Conservation (phyloP, 768 basidiomycete genomes). For the Vishniacozyma victoriae region DNA sequence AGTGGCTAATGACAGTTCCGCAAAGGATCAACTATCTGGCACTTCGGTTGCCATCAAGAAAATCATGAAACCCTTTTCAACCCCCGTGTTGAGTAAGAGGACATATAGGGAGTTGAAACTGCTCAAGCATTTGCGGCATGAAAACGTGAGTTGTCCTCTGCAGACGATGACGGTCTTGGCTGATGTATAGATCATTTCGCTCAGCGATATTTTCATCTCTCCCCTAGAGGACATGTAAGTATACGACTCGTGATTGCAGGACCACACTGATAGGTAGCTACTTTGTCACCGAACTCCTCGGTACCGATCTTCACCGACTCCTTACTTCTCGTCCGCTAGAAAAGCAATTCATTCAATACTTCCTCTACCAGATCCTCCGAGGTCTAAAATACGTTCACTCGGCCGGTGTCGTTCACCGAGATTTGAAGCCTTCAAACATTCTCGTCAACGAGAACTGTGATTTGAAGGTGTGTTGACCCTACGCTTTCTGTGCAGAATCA, state of each 20-base stretch:
- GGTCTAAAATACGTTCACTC: conserved; percentile 99
- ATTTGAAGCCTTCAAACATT: conserved; percentile 98
- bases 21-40: conserved; percentile 89
- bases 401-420: conserved; percentile 96
- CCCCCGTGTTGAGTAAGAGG: conserved; percentile 93
- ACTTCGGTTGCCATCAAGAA: conserved; percentile 98
- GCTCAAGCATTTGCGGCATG: conserved; percentile 96
- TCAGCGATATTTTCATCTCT: conserved; percentile 98
- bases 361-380: conserved; percentile 96
- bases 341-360: conserved; percentile 99
- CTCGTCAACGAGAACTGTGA: conserved; percentile 99
- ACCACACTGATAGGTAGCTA: conserved; percentile 57
- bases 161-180: background rate
- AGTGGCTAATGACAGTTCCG: conserved; percentile 71
- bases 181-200: conserved; percentile 76
- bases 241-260: background rate
- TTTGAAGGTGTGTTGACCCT: conserved; percentile 63
- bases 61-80: conserved; percentile 99
- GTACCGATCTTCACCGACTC: conserved; percentile 94
- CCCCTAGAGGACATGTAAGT: conserved; percentile 95
- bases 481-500: too few species aligned
- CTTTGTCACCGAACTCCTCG: conserved; percentile 96
- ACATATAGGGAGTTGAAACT: conserved; percentile 98
- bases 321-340: conserved; percentile 93
- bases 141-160: conserved; percentile 62